Conservation (phyloP, 441 rosid species). For the Lepidium campestre region DNA sequence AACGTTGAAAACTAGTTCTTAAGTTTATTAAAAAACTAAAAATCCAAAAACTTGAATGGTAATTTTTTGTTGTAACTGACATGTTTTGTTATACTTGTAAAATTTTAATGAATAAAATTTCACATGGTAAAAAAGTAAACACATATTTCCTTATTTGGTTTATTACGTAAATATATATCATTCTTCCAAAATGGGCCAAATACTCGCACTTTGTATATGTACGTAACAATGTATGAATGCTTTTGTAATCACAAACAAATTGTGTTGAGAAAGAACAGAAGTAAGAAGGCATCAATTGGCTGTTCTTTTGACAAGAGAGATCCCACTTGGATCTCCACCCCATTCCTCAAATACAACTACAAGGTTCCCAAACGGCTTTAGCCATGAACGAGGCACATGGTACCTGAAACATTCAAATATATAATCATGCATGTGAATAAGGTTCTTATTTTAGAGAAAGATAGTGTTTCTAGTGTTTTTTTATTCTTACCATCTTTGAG, state of each 20-base stretch:
- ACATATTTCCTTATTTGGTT: not conserved
- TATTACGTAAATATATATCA: not conserved
- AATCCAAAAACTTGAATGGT: no score
- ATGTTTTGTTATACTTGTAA: no score
- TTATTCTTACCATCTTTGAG: constrained; percentile 68
- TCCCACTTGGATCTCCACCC: constrained; percentile 50
- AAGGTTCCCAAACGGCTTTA: constrained; percentile 36
- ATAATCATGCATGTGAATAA: no score
- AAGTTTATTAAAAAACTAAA: no score
- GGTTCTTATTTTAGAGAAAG: no score
- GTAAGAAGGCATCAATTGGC: not conserved
- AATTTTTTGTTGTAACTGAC: no score
- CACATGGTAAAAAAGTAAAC: no score
- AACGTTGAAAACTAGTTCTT: no score
- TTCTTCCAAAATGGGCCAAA: not conserved
- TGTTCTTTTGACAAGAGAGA: constrained; percentile 35
- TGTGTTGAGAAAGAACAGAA: not conserved
- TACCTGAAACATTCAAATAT: constrained; percentile 40
- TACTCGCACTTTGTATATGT: not conserved
- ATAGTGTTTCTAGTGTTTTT: not conserved
- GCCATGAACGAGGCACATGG: constrained; percentile 52
- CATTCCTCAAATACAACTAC: constrained; percentile 47
- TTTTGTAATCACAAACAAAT: not conserved
- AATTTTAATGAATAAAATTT: no score
- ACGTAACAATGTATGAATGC: not conserved